Conservation (phyloP, 2,329 filamentous ascomycete species). For the Ceratocystis alfenasii region DNA sequence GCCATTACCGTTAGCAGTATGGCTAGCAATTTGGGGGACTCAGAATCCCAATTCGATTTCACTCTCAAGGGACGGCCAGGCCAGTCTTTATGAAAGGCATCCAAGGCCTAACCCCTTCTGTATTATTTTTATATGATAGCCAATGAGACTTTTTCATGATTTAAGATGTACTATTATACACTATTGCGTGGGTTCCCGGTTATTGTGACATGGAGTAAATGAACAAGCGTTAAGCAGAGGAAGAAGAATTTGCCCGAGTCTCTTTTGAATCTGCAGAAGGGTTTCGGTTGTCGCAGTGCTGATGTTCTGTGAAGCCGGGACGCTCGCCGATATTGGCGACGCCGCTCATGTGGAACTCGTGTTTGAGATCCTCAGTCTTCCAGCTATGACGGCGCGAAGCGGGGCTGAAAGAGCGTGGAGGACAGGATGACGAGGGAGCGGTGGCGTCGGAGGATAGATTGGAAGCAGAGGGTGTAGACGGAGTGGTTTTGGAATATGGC, state of each 20-base stretch:
- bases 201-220: background rate
- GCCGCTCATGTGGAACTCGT: slow-evolving; percentile 37
- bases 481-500: background rate
- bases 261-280: background rate
- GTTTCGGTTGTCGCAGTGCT: background rate
- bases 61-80: background rate
- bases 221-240: background rate
- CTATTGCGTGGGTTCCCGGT: background rate
- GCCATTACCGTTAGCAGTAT: background rate
- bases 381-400: slow-evolving; percentile 39
- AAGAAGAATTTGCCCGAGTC: background rate
- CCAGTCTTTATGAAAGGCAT: background rate
- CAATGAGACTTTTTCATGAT: background rate
- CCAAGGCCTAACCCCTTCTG: background rate
- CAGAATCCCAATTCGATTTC: slow-evolving; percentile 11
- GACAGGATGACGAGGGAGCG: background rate
- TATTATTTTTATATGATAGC: slow-evolving; percentile 13
- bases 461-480: background rate
- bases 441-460: background rate
- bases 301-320: slow-evolving; percentile 35
- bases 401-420: background rate
- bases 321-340: slow-evolving; percentile 31
- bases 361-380: slow-evolving; percentile 43
- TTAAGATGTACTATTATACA: slow-evolving; percentile 7
- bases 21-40: slow-evolving; percentile 5